Evolutionary conservation across 768 basidiomycete species (phyloP).

Genomic region (Boletus bicolor): DNA sequence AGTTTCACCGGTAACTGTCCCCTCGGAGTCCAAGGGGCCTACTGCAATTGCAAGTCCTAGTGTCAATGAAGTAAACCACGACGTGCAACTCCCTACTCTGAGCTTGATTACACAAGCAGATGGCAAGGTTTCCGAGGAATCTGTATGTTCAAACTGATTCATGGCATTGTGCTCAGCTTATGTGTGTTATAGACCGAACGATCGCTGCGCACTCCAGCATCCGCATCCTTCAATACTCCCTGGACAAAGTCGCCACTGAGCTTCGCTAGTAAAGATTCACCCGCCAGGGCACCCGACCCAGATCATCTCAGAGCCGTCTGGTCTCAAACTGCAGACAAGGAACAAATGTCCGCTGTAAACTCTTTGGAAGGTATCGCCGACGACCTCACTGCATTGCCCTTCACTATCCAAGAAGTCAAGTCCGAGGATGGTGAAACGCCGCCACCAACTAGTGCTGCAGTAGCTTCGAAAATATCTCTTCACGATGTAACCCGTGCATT

Average conservation of each 20-base stretch:
- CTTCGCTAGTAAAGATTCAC: conserved; percentile 62
- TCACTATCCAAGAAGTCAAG: conserved; percentile 81
- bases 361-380: conserved; percentile 83
- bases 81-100: conserved; percentile 16
- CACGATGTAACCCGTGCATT: conserved; percentile 85
- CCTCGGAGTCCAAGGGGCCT: conserved; percentile 7
- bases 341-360: conserved; percentile 65
- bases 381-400: conserved; percentile 75
- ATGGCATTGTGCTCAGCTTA: conserved; percentile 11
- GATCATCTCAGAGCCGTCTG: conserved; percentile 83
- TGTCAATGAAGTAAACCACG: conserved; percentile 8
- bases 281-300: conserved; percentile 70
- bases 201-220: conserved; percentile 46
- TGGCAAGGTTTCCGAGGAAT: conserved; percentile 50
- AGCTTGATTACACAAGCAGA: conserved; percentile 37
- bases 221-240: conserved; percentile 34
- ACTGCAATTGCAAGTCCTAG: conserved; percentile 5
- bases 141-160: conserved; percentile 39
- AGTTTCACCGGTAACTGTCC: conserved; percentile 6
- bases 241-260: conserved; percentile 54
- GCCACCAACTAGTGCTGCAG: conserved; percentile 54
- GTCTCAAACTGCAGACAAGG: conserved; percentile 74
- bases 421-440: conserved; percentile 83
- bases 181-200: conserved; percentile 37
- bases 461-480: conserved; percentile 71